Evolutionary conservation across 305 asterid genomes (phyloP).

Genomic region (Solanum aculeatissimum): DNA sequence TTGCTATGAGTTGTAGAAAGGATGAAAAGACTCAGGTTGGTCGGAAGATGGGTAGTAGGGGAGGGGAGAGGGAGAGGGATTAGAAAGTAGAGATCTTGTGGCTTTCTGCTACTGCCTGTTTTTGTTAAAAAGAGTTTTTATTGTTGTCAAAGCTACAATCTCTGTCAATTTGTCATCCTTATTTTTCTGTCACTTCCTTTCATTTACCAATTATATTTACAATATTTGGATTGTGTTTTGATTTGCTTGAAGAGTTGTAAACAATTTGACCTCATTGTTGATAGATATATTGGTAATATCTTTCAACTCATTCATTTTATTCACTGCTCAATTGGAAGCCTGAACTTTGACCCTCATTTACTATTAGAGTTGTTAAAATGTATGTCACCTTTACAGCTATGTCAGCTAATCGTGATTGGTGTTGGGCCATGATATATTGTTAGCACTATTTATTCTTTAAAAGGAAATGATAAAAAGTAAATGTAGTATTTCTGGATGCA

Average conservation of each 20-base stretch:
- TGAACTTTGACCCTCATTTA: neutral
- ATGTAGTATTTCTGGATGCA: neutral
- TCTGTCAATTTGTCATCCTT: neutral
- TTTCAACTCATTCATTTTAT: neutral
- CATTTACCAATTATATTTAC: neutral
- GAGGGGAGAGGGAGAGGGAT: neutral
- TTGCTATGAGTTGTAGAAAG: neutral
- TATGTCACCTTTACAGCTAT: neutral
- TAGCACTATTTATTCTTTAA: neutral
- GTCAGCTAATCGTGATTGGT: neutral
- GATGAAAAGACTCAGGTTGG: neutral
- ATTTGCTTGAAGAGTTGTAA: neutral
- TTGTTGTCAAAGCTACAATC: neutral
- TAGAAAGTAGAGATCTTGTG: neutral
- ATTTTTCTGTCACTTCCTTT: neutral
- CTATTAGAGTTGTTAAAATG: neutral
- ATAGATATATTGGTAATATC: neutral
- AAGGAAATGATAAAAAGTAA: neutral
- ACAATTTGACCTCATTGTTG: neutral
- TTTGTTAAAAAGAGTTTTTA: neutral
- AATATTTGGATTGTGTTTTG: neutral
- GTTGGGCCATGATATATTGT: neutral
- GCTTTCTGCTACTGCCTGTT: neutral
- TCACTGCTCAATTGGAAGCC: neutral
- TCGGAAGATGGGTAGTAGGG: neutral